Base-by-base conservation (phyloP, 169 alveolate species). In the Cryptosporidium sp. region DNA sequence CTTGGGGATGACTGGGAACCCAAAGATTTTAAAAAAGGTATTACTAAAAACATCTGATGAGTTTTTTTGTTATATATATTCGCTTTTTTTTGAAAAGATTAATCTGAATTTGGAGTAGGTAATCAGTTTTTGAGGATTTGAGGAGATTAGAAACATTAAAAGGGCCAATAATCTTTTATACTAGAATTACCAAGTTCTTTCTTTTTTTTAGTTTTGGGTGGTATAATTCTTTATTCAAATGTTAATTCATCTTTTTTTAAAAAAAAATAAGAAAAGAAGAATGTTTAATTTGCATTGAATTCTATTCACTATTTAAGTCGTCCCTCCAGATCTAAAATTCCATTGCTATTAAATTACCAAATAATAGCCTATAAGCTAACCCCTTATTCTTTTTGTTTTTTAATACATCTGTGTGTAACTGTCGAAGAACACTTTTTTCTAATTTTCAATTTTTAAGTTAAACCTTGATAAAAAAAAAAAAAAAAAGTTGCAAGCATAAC, bases 1-100 rank as follows among this genome's bases (percentile, higher is more conserved):
- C 23, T 35, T 41, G 55, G 80, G n/a, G 89, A 80, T 43, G 89
- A 80, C 26, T 80, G 89, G 89, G 89, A 80, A 23, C 89, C 75
- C 3, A 62, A 59, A 37, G 67, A 80, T 29, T 80, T 80, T 37
- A 59, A 80, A 80, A 80, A 80, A 62, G 89, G 89, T 6, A 65
- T 45, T n/a, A 62, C 89, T 6, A 80, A 65, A 65, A 29, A 39
- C 3, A 16, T 23, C 8, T 23, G n/a, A 55, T 23, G 10, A 26
- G 29, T n/a, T 55, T 58, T 51, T 33, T 51, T 71, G 5, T 3
- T 43, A 55, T 55, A n/a, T 55, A 23, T 55, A 10, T 7, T 26
- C 21, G 35, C 35, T 26, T 55, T 18, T n/a, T 26, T 26, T 21
- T 26, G 10, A n/a, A 21, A 55, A 26, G 3, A 26, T n/a, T 6